Percentiles rank a stretch among this genome's conserved stretches.
Conservation (phyloP, 192 early-diverging fungal species). For the Umbelopsis ramanniana region DNA sequence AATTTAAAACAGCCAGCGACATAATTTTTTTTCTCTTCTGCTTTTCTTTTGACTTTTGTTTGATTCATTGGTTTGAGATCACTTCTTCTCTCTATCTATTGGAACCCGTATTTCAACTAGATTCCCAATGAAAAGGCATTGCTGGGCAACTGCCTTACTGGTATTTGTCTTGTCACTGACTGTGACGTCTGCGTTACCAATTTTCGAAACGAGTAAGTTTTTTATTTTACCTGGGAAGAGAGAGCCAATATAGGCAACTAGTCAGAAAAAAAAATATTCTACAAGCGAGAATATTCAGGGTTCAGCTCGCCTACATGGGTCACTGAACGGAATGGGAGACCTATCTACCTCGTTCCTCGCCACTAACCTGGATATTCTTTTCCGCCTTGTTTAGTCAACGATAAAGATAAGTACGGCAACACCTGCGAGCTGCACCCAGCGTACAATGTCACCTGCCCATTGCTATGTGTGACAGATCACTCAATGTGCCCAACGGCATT, state of each 20-base stretch:
- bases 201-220: conserved; percentile 18
- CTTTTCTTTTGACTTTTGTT: not conserved
- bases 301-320: too few species aligned
- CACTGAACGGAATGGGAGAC: too few species aligned
- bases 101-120: too few species aligned
- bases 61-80: not conserved
- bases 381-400: conserved; percentile 42
- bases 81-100: not conserved
- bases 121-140: conserved; percentile 20
- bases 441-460: conserved; percentile 52
- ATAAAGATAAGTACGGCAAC: conserved; percentile 51
- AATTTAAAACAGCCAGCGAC: not conserved
- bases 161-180: not conserved
- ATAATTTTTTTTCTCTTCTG: not conserved
- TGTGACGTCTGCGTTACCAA: conserved; percentile 14
- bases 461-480: conserved; percentile 55
- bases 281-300: not conserved
- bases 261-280: not conserved
- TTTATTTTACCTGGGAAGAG: not conserved
- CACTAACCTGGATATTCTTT: not conserved
- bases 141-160: conserved; percentile 8
- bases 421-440: conserved; percentile 54
- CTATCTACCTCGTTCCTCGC: too few species aligned
- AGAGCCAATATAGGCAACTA: not conserved
- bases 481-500: conserved; percentile 52